Evolutionary conservation across 2,329 filamentous ascomycete species (phyloP), one percentile per base, ranked within the genome.

Genomic region (Xylariaceae sp.): DNA sequence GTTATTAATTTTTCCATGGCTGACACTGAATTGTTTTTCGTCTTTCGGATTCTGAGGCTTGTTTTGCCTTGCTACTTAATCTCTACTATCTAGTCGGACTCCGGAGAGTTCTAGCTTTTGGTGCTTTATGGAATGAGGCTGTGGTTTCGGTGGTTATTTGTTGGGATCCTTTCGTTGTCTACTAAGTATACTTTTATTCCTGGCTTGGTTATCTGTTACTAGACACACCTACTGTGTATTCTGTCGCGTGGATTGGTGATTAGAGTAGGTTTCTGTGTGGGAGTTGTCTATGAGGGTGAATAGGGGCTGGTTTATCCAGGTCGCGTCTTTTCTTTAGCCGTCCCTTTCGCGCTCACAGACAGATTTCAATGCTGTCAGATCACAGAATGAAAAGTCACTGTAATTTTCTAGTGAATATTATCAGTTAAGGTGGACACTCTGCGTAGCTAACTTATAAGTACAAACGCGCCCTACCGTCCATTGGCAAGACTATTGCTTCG

Each of bases 231-330:
- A 58, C 51, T 1, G 56, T 56, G 41, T 59, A 62, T 36, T 10
- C 54, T 51, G 26, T 62, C 60, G 30, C 58, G 54, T 29, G 54
- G 21, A 32, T 61, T 46, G 4, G 2, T 15, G 41, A 57, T 39
- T 8, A 59, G 49, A 39, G 9, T 47, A 44, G 15, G 32, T 19
- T 13, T 49, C 47, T 0, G 46, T 50, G 16, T 52, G 57, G 43
- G 53, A 60, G n/a, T 51, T 49, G 37, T 32, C 53, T 0, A 63
- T 54, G 3, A 63, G 53, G 6, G 53, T 54, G 18, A 63, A 52
- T 2, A 62, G 48, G 2, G 57, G 50, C 6, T 52, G 51, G 22
- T 50, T 55, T 5, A 60, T 32, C 57, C 57, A 60, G 32, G 41
- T 43, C 2, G 48, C 47, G 45, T 60, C 57, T 7, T 22, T 44